A percentile compares a stretch with the other conserved stretches of the same genome.
phyloP scores from a whole-genome alignment of 306 rosid species.

The Boehmeria nivea region DNA sequence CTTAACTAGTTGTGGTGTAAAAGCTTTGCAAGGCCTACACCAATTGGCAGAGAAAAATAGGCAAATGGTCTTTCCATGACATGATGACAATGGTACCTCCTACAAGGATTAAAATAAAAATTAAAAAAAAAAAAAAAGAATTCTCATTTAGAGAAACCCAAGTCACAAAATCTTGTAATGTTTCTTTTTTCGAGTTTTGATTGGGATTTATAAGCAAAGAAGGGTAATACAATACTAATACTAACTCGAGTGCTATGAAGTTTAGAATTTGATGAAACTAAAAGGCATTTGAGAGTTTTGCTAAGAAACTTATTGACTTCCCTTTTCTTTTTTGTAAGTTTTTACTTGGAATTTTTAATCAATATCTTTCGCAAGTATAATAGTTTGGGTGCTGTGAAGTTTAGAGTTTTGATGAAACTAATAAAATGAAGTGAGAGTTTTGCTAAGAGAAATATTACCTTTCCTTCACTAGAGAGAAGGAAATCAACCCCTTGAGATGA shows the following conservation, averaged over 20 bases:
- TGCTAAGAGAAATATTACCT: constrained; percentile 36
- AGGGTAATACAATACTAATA: no score
- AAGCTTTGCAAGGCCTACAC: constrained; percentile 87
- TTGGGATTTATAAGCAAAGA: no score
- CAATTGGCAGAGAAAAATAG: constrained; percentile 83
- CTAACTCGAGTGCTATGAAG: no score
- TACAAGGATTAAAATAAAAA: not conserved
- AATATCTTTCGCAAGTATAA: no score
- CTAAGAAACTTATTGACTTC: no score
- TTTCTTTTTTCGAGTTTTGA: no score
- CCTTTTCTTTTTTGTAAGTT: no score
- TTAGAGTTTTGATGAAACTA: no score
- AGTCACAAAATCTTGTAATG: not conserved
- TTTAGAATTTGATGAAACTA: no score
- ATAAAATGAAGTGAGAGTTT: not conserved
- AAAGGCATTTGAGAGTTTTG: no score
- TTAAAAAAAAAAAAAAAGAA: not conserved
- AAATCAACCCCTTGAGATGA: constrained; percentile 68
- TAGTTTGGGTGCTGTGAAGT: no score
- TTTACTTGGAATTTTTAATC: no score
- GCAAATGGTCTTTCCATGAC: constrained; percentile 65
- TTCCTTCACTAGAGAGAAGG: constrained; percentile 60
- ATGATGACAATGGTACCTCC: constrained; percentile 65
- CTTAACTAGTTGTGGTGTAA: constrained; percentile 56
- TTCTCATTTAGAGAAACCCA: not conserved